Evolutionary conservation across 2,329 filamentous ascomycete species (phyloP).

Genomic region (Ceratocystis huliohia): DNA sequence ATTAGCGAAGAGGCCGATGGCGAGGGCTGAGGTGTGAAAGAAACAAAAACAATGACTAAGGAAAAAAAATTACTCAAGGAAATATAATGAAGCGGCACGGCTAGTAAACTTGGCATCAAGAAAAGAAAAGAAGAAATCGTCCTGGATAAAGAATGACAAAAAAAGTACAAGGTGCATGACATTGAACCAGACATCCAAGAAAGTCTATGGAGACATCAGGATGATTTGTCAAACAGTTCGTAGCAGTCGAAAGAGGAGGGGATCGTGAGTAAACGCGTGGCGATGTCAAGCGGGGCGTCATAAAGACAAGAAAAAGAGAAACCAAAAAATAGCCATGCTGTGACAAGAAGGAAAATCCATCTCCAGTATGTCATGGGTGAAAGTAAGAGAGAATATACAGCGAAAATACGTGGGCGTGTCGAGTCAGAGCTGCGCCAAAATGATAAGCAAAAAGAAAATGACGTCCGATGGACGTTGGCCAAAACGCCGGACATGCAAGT

Average conservation of each 20-base stretch:
- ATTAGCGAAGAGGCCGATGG: neutral
- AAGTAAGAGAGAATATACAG: slow-evolving; percentile 8
- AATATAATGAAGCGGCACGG: neutral
- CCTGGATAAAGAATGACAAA: slow-evolving; percentile 6
- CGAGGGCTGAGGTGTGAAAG: neutral
- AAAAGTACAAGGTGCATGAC: slow-evolving; percentile 5
- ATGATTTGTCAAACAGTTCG: neutral
- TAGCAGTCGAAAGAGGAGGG: neutral
- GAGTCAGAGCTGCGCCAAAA: neutral
- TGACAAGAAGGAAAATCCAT: neutral
- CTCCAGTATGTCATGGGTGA: neutral
- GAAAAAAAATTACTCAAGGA: slow-evolving; percentile 7
- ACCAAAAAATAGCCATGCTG: neutral
- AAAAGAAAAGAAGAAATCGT: slow-evolving; percentile 9
- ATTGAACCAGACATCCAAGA: neutral
- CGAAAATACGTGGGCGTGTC: slow-evolving; percentile 1
- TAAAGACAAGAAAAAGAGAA: slow-evolving; percentile 6
- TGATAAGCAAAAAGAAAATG: neutral
- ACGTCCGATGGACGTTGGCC: neutral
- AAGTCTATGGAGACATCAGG: neutral
- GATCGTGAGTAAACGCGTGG: neutral
- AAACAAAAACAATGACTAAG: slow-evolving; percentile 11
- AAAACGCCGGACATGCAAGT: neutral
- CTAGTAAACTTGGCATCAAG: neutral
- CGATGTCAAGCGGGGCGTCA: neutral